Evolutionary conservation across 1,284 basidiomycete species (phyloP).

Genomic region (Sanghuangporus weigelae): DNA sequence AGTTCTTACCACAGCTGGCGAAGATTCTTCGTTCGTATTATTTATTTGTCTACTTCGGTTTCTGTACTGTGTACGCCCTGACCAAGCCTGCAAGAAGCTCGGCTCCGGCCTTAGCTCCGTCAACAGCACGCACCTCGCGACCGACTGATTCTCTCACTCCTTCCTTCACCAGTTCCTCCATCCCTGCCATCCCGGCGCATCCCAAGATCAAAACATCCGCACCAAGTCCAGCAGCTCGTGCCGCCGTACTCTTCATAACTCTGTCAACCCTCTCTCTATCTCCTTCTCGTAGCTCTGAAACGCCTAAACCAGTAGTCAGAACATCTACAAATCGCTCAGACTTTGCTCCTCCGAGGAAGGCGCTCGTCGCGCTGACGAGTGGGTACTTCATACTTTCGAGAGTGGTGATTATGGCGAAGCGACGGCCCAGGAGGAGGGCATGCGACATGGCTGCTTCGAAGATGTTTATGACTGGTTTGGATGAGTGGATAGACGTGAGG

Average conservation of each 20-base stretch:
- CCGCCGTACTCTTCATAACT: conserved; percentile 32
- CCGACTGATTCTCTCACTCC: conserved; percentile 32
- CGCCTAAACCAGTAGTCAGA: conserved; percentile 37
- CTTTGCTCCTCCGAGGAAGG: conserved; percentile 12
- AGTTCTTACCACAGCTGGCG: neutral
- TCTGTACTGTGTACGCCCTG: neutral
- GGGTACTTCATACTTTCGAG: conserved; percentile 40
- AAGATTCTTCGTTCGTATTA: neutral
- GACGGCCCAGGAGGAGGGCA: conserved; percentile 28
- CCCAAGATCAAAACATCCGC: conserved; percentile 38
- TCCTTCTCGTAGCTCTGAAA: conserved; percentile 36
- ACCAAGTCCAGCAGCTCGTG: conserved; percentile 21
- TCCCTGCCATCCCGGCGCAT: conserved; percentile 46
- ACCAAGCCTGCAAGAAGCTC: conserved; percentile 2
- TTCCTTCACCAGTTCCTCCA: conserved; percentile 35
- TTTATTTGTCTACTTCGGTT: neutral
- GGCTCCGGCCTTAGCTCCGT: conserved; percentile 36
- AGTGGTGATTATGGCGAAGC: conserved; percentile 46
- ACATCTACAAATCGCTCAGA: conserved; percentile 34
- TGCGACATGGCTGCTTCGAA: conserved; percentile 40
- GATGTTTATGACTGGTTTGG: conserved; percentile 39
- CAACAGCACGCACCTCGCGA: conserved; percentile 34
- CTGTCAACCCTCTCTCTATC: conserved; percentile 30
- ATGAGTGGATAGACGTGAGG: conserved; percentile 18
- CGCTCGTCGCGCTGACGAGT: conserved; percentile 31